These are phyloP conservation scores for Ceratocystis huliohia DNA, from an alignment of 2,329 filamentous ascomycete genomes.

Conservation along the genomic window DNA sequence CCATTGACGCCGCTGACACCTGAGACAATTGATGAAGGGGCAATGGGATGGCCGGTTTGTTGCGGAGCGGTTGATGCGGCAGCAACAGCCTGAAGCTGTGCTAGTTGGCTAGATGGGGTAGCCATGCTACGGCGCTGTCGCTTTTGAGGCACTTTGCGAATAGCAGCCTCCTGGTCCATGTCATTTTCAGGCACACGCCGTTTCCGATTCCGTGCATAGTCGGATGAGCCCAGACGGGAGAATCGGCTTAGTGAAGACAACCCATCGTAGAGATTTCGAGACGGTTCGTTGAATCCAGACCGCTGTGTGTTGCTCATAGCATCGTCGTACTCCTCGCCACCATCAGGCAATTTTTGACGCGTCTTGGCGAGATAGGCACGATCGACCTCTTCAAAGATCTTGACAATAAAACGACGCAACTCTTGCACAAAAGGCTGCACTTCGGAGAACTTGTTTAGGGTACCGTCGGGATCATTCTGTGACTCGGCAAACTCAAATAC, in stretches of 20 bases:
- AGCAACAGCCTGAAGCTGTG: constrained; percentile 15
- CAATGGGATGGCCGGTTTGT: not conserved
- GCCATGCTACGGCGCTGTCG: constrained; percentile 19
- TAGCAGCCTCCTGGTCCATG: not conserved
- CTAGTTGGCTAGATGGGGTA: constrained; percentile 17
- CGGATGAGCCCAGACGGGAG: constrained; percentile 17
- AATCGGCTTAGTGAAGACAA: constrained; percentile 19
- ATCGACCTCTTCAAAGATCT: constrained; percentile 21
- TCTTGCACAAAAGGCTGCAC: constrained; percentile 19
- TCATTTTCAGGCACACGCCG: constrained; percentile 16
- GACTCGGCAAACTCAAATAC: constrained; percentile 17
- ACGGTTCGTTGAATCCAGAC: constrained; percentile 16
- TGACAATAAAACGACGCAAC: constrained; percentile 18
- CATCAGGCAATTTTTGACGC: constrained; percentile 19
- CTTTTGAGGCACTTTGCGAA: constrained; percentile 20
- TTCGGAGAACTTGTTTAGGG: constrained; percentile 17
- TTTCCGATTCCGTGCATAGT: constrained; percentile 18
- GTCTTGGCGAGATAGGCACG: constrained; percentile 20
- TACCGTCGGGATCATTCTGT: constrained; percentile 13
- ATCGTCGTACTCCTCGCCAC: constrained; percentile 15
- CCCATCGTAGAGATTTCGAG: constrained; percentile 19
- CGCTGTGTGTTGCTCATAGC: constrained; percentile 4
- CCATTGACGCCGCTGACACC: not conserved
- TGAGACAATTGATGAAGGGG: not conserved
- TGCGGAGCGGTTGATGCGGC: not conserved